Evolutionary conservation across 129 eudicot genomes (phyloP).

Genomic region (Lactuca saligna): DNA sequence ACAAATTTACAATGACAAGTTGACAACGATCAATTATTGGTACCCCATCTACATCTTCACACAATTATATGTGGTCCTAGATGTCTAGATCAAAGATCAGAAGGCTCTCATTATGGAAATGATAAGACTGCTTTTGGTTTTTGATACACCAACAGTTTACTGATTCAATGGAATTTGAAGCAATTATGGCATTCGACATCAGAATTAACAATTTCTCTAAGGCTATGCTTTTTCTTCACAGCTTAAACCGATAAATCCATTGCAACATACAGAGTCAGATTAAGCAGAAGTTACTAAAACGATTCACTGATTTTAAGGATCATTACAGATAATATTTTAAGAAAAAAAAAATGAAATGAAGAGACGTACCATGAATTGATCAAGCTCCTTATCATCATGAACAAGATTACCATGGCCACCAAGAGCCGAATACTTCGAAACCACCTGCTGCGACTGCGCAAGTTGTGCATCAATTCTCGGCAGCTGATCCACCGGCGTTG

Average conservation of each 20-base stretch:
- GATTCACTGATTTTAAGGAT: background rate
- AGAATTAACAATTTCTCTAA: background rate
- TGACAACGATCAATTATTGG: background rate
- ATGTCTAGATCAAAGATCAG: background rate
- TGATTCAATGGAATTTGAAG: background rate
- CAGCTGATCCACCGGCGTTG: constrained; percentile 91
- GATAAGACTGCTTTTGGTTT: background rate
- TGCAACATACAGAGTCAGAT: constrained; percentile 4
- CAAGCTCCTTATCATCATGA: constrained; percentile 77
- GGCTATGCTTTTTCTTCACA: background rate
- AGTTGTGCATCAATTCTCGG: constrained; percentile 90
- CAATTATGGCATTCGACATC: background rate
- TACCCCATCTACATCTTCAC: background rate
- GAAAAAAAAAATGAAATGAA: constrained; percentile 9
- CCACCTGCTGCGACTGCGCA: constrained; percentile 84
- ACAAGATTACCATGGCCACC: constrained; percentile 40
- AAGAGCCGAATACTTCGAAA: constrained; percentile 61
- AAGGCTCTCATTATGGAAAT: background rate
- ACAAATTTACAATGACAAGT: background rate
- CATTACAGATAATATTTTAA: background rate
- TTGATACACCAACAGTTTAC: background rate
- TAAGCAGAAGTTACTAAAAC: constrained; percentile 2
- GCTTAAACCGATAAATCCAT: constrained; percentile 3
- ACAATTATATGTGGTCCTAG: no score
- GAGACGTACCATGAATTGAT: constrained; percentile 72